Evolutionary conservation across 192 early-diverging fungal genomes (phyloP).

Genomic region (Coemansia sp.): DNA sequence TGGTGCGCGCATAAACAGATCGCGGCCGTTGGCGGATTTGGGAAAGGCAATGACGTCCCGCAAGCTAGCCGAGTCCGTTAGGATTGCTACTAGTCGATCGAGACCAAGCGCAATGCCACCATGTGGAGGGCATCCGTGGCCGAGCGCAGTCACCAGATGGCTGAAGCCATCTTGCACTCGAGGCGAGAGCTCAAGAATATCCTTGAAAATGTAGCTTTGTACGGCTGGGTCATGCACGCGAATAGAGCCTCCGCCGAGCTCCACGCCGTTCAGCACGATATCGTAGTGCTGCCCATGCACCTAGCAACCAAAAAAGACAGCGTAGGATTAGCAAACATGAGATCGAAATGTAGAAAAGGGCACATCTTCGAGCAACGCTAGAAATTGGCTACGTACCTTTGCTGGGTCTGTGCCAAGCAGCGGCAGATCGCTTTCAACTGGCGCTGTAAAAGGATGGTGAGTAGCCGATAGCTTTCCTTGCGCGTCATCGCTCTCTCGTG

Average conservation of each 20-base stretch:
- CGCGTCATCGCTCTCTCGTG: conserved; percentile 59
- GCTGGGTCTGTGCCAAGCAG: conserved; percentile 62
- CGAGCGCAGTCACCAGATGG: conserved; percentile 79
- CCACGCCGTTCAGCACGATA: conserved; percentile 85
- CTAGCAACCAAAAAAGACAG: conserved; percentile 36
- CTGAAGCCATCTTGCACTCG: conserved; percentile 64
- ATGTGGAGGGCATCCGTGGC: conserved; percentile 85
- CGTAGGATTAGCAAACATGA: not conserved
- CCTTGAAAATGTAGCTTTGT: conserved; percentile 73
- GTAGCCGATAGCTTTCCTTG: conserved; percentile 60
- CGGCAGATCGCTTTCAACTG: conserved; percentile 64
- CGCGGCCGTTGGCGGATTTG: conserved; percentile 76
- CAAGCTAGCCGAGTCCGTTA: conserved; percentile 70
- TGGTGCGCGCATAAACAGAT: conserved; percentile 79
- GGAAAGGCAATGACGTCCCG: conserved; percentile 94
- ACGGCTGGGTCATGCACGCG: conserved; percentile 77
- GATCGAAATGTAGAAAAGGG: not conserved
- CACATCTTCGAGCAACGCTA: not conserved
- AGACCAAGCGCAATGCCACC: conserved; percentile 85
- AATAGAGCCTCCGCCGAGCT: conserved; percentile 90
- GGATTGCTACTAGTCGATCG: conserved; percentile 75
- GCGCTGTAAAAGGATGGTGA: conserved; percentile 93
- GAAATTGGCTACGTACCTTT: conserved; percentile 36
- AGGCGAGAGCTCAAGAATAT: conserved; percentile 62
- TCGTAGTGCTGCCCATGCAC: conserved; percentile 84